Conservation (phyloP, 345 rosid genomes). For the Corchorus olitorius region DNA sequence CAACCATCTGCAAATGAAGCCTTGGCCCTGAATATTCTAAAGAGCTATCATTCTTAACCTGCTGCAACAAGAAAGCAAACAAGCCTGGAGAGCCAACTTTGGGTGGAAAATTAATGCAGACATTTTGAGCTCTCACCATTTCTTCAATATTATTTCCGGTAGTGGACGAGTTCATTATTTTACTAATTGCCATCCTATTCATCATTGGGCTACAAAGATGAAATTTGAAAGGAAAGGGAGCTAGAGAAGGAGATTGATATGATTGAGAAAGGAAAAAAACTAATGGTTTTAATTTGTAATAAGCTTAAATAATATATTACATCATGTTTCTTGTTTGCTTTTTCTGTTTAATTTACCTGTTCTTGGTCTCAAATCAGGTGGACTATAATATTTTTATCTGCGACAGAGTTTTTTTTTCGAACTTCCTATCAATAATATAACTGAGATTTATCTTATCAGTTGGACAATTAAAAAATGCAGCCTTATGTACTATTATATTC, state of each 20-base stretch:
- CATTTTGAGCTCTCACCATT: neutral
- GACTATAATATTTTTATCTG: neutral
- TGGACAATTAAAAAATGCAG: too few species aligned
- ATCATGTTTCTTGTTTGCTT: neutral
- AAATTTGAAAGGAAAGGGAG: neutral
- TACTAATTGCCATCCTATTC: neutral
- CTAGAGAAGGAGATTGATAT: neutral
- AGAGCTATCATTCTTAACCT: neutral
- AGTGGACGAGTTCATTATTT: neutral
- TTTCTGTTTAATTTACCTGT: neutral
- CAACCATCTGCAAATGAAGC: conserved; percentile 16
- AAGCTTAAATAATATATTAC: neutral
- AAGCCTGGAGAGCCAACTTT: conserved; percentile 2
- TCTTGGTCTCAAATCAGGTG: neutral
- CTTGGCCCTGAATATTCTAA: conserved; percentile 19
- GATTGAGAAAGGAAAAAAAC: neutral
- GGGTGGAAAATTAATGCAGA: conserved; percentile 8
- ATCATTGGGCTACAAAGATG: neutral
- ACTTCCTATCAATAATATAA: too few species aligned
- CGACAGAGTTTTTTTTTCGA: too few species aligned
- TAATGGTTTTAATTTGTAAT: too few species aligned
- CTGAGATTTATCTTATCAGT: too few species aligned
- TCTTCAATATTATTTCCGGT: neutral
- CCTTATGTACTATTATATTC: too few species aligned
- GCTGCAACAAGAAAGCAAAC: neutral